A percentile compares a stretch with the other conserved stretches of the same genome.
Evolutionary conservation across 2,329 filamentous ascomycete species (phyloP).

Genomic region (Colletotrichum eleusines): DNA sequence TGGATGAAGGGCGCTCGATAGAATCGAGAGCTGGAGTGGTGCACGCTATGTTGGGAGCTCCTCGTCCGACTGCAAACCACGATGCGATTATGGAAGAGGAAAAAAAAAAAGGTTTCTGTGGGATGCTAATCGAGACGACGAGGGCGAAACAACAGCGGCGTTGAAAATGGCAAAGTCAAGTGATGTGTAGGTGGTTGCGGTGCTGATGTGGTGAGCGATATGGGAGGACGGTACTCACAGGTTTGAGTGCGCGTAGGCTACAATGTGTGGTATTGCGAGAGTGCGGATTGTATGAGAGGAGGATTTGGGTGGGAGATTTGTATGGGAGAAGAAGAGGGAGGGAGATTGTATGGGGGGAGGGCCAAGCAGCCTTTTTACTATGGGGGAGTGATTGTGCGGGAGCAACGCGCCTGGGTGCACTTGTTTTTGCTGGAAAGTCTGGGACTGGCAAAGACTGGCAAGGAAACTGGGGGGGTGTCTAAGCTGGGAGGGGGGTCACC

Average conservation of each 20-base stretch:
- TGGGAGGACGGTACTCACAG: slow-evolving; percentile 66
- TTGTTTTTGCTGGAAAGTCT: slow-evolving; percentile 46
- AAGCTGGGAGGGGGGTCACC: slow-evolving; percentile 13
- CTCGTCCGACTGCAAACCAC: slow-evolving; percentile 2
- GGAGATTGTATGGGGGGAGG: slow-evolving; percentile 67
- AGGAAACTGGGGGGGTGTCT: slow-evolving; percentile 45
- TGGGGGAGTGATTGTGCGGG: slow-evolving; percentile 71
- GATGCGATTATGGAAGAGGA: background rate
- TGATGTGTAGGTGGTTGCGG: slow-evolving; percentile 51
- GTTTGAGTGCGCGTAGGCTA: slow-evolving; percentile 43
- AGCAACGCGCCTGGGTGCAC: slow-evolving; percentile 51
- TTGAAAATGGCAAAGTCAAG: background rate
- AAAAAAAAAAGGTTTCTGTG: slow-evolving; percentile 49
- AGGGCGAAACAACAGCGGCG: background rate
- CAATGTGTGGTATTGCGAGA: slow-evolving; percentile 58
- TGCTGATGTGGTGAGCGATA: slow-evolving; percentile 49
- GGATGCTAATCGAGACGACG: background rate
- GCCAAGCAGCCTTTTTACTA: slow-evolving; percentile 73
- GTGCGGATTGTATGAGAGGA: slow-evolving; percentile 63
- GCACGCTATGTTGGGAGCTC: slow-evolving; percentile 25
- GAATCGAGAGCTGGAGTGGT: slow-evolving; percentile 8
- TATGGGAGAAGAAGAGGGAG: slow-evolving; percentile 71
- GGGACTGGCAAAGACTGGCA: slow-evolving; percentile 41
- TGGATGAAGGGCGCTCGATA: slow-evolving; percentile 16
- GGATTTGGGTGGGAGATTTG: slow-evolving; percentile 68